These are phyloP conservation scores for Mrakia frigida DNA, from an alignment of 768 basidiomycete species.

Conservation along the genomic window DNA sequence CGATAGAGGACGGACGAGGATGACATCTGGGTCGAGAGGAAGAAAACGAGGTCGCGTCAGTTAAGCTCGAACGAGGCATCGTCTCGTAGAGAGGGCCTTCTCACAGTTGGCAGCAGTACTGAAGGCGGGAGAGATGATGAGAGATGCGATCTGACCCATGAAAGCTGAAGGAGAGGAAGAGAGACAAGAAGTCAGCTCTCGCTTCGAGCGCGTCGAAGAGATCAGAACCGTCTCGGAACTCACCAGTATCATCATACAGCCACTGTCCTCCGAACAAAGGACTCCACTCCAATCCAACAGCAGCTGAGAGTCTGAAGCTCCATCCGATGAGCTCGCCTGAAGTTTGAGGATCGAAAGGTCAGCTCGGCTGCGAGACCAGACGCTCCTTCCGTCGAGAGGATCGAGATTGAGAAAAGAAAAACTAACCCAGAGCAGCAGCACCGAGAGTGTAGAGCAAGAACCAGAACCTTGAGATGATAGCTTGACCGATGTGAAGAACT, in stretches of 20 bases:
- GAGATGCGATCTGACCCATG: neutral
- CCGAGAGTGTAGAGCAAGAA: constrained; percentile 15
- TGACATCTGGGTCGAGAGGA: neutral
- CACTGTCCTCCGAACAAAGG: neutral
- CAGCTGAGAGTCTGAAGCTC: neutral
- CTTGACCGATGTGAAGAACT: constrained; percentile 19
- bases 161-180: neutral
- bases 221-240: neutral
- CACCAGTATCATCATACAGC: neutral
- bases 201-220: neutral
- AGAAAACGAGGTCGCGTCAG: neutral
- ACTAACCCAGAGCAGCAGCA: neutral
- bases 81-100: neutral
- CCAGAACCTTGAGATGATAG: constrained; percentile 2
- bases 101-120: constrained; percentile 5
- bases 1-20: neutral
- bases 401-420: neutral
- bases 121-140: constrained; percentile 12
- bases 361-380: neutral
- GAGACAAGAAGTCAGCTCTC: neutral
- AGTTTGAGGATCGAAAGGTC: neutral
- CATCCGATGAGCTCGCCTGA: constrained; percentile 15
- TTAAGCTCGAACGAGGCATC: neutral
- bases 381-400: neutral
- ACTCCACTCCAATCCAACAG: neutral